Evolutionary conservation across 106 monocot genomes (phyloP).

Genomic region (Dendrobium officinale): DNA sequence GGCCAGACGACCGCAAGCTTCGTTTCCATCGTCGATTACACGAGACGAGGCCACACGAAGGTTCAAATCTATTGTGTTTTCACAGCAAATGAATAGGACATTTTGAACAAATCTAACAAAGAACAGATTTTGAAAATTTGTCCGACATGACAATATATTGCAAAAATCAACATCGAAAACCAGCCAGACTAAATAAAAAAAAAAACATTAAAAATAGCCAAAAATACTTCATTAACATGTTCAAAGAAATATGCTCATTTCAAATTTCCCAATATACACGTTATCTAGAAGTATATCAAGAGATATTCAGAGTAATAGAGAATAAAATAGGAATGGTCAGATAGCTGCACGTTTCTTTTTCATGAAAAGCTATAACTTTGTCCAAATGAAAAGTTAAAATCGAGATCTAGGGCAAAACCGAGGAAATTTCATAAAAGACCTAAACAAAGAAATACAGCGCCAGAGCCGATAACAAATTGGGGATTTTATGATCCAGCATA

Average conservation of each 20-base stretch:
- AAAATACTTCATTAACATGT: neutral
- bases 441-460: neutral
- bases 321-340: neutral
- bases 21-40: no score
- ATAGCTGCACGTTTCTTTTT: neutral
- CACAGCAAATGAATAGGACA: neutral
- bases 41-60: no score
- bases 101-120: neutral
- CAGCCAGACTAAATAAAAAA: neutral
- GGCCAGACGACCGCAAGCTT: no score
- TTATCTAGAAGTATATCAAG: slow-evolving; percentile 1
- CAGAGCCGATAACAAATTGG: neutral
- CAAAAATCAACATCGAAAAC: neutral
- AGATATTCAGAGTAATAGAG: neutral
- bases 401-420: neutral
- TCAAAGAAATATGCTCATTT: neutral
- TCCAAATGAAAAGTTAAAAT: neutral
- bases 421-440: neutral
- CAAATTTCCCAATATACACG: neutral
- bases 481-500: neutral
- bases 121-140: neutral
- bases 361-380: neutral
- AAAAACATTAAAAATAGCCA: neutral
- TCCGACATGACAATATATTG: neutral
- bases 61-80: no score